These are phyloP conservation scores for Kickxella alabastrina DNA, from an alignment of 192 early-diverging fungal species.

Conservation along the genomic window DNA sequence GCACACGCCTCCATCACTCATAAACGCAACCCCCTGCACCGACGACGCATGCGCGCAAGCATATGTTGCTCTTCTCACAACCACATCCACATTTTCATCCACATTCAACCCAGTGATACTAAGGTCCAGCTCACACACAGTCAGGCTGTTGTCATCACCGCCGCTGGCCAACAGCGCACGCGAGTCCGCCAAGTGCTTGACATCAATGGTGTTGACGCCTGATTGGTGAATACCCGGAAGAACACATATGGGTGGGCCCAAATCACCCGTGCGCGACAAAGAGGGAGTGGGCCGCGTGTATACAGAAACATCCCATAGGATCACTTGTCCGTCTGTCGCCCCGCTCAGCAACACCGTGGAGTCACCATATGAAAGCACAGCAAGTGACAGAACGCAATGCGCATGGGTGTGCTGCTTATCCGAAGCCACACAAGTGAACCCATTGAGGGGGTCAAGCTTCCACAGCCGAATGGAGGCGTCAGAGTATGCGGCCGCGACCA, in stretches of 20 bases:
- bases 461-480: constrained; percentile 59
- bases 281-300: too few relatives aligned
- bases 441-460: constrained; percentile 6
- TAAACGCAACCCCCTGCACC: constrained; percentile 52
- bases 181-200: constrained; percentile 4
- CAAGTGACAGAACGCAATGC: constrained; percentile 32
- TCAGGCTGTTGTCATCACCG: constrained; percentile 72
- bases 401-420: constrained; percentile 3
- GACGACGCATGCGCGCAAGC: constrained; percentile 63
- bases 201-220: constrained; percentile 70
- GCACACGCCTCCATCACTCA: not conserved
- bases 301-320: constrained; percentile 20
- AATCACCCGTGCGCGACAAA: too few relatives aligned
- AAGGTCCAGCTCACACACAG: constrained; percentile 13
- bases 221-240: constrained; percentile 71
- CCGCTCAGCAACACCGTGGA: constrained; percentile 15
- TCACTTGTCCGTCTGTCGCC: constrained; percentile 24
- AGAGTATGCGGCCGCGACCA: constrained; percentile 69
- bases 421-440: constrained; percentile 14
- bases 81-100: constrained; percentile 2
- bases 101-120: constrained; percentile 5
- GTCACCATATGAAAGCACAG: not conserved
- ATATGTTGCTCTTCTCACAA: too few relatives aligned
- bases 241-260: too few relatives aligned
- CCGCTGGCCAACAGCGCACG: constrained; percentile 57